phyloP scores from a whole-genome alignment of 345 rosid genomes.

The Eucalyptus sp. region DNA sequence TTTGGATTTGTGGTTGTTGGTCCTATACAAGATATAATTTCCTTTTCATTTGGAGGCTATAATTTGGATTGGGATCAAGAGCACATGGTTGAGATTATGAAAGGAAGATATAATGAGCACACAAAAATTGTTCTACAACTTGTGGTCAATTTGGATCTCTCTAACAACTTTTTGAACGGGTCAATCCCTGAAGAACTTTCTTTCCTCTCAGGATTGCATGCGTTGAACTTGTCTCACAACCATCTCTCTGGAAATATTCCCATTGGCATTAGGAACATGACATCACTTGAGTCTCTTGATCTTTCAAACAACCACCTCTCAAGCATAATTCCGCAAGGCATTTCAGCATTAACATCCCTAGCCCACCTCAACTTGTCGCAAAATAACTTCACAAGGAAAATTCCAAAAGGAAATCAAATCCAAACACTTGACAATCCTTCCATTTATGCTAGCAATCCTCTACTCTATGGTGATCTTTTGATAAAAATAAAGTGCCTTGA shows the following conservation, averaged over 20 bases:
- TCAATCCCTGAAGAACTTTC: background rate
- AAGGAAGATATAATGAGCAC: background rate
- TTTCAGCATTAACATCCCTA: background rate
- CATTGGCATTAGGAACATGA: background rate
- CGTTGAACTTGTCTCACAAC: constrained; percentile 11
- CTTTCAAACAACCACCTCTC: constrained; percentile 3
- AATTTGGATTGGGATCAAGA: background rate
- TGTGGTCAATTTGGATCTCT: constrained; percentile 3
- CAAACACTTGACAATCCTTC: background rate
- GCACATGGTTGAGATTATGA: background rate
- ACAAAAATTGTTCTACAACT: background rate
- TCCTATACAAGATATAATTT: background rate
- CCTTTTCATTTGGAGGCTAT: no score
- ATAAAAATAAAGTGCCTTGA: background rate
- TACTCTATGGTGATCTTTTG: background rate
- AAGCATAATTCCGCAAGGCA: constrained; percentile 1
- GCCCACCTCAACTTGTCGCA: background rate
- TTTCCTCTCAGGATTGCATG: background rate
- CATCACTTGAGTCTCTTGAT: constrained; percentile 4
- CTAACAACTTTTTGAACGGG: constrained; percentile 4
- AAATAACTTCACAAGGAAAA: background rate
- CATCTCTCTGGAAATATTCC: constrained; percentile 1
- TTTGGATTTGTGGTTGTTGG: accelerated
- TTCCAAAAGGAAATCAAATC: background rate
- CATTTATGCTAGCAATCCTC: background rate